Evolutionary conservation across 768 basidiomycete genomes (phyloP).

Genomic region (Udeniomyces megalosporus): DNA sequence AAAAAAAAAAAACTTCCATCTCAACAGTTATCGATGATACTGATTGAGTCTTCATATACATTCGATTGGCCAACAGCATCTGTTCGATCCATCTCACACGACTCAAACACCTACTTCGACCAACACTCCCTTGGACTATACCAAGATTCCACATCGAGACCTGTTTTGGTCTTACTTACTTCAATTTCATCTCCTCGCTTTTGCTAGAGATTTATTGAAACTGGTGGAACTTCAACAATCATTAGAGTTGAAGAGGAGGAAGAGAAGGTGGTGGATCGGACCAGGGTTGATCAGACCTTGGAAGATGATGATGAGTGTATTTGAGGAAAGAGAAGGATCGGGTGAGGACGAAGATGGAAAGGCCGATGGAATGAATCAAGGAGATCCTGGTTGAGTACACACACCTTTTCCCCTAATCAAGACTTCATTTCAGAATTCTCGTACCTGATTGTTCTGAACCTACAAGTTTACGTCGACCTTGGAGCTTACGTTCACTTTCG

Average conservation of each 20-base stretch:
- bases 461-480: no score
- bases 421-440: no score
- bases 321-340: slow-evolving; percentile 2
- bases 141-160: slow-evolving; percentile 13
- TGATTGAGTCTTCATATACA: no score
- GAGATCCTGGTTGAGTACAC: no score
- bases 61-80: not conserved
- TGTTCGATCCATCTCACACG: slow-evolving; percentile 12
- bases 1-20: no score
- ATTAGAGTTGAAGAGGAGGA: not conserved
- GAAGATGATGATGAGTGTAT: no score
- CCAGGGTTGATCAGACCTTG: not conserved
- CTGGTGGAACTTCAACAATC: not conserved
- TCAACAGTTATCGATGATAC: no score
- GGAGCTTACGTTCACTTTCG: no score
- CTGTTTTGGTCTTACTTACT: slow-evolving; percentile 12
- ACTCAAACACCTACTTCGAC: no score
- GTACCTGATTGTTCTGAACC: no score
- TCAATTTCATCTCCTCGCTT: not conserved
- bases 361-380: no score
- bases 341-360: not conserved
- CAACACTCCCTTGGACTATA: not conserved
- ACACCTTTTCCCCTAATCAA: no score
- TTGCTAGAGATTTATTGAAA: not conserved
- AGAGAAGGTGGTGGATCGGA: not conserved